phyloP scores from a whole-genome alignment of 2,329 filamentous ascomycete genomes.

The Alternaria sp. region DNA sequence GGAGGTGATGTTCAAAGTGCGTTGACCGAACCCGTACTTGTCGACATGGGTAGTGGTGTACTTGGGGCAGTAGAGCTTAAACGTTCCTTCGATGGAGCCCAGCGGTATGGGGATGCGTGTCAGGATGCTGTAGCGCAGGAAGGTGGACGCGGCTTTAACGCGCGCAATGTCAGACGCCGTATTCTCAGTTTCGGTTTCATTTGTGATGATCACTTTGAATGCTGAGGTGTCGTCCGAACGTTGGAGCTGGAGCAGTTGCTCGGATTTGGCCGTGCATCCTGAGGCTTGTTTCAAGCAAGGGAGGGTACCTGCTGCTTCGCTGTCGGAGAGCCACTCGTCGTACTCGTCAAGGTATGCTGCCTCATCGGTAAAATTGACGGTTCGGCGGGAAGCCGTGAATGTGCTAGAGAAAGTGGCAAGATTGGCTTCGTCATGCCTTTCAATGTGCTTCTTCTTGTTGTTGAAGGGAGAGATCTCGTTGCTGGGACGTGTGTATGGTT shows the following conservation, averaged over 20 bases:
- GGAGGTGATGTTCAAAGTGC: conserved; percentile 33
- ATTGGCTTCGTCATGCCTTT: conserved; percentile 30
- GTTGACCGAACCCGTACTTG: conserved; percentile 38
- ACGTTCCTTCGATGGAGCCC: conserved; percentile 34
- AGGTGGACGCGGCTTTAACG: conserved; percentile 18
- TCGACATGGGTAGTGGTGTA: conserved; percentile 39
- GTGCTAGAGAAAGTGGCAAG: conserved; percentile 24
- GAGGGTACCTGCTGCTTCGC: conserved; percentile 14
- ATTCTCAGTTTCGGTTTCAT: background rate
- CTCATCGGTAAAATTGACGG: conserved; percentile 44
- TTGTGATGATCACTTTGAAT: conserved; percentile 4
- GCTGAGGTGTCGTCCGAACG: conserved; percentile 18
- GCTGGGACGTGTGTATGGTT: conserved; percentile 30
- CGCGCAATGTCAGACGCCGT: conserved; percentile 13
- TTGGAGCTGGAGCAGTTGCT: conserved; percentile 30
- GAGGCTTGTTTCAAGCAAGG: conserved; percentile 40
- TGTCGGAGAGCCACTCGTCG: conserved; percentile 17
- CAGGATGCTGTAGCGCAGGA: conserved; percentile 29
- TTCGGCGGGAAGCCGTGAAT: conserved; percentile 22
- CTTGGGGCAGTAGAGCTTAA: conserved; percentile 39
- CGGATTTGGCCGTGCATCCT: conserved; percentile 40
- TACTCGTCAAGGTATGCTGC: conserved; percentile 25
- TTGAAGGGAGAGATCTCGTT: conserved; percentile 26
- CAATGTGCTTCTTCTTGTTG: conserved; percentile 18
- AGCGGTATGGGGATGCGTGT: conserved; percentile 38